phyloP scores from a whole-genome alignment of 768 basidiomycete genomes.

The Termitomyces sp. region DNA sequence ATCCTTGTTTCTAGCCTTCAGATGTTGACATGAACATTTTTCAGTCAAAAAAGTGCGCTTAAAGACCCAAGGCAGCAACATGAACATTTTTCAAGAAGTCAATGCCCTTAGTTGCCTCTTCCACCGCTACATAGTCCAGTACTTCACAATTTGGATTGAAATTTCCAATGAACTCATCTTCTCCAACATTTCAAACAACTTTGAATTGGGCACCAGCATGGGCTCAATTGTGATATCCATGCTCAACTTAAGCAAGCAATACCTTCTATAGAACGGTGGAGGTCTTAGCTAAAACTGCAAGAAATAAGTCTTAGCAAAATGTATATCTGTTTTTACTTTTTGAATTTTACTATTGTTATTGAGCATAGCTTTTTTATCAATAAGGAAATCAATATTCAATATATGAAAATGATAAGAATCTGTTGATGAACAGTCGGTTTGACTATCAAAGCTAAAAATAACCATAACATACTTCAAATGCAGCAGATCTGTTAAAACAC shows the following conservation, averaged over 20 bases:
- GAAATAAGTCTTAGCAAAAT: no score
- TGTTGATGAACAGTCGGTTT: no score
- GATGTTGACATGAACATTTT: background rate
- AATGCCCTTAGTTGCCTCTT: conserved; percentile 82
- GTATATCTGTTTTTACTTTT: no score
- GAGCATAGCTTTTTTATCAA: no score
- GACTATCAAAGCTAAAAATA: no score
- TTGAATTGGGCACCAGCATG: conserved; percentile 16
- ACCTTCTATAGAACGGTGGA: conserved; percentile 40
- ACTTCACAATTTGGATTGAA: conserved; percentile 88
- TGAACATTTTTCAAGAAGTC: conserved; percentile 87
- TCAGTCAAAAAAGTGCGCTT: conserved; percentile 87
- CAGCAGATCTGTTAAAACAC: no score
- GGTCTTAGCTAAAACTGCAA: no score
- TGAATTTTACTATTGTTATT: no score
- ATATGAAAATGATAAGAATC: no score
- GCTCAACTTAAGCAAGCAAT: conserved; percentile 29
- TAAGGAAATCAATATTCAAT: no score
- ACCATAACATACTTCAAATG: no score
- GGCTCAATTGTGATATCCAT: conserved; percentile 53
- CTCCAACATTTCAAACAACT: conserved; percentile 49
- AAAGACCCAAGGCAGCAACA: conserved; percentile 71
- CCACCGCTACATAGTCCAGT: conserved; percentile 88
- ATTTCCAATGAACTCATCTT: conserved; percentile 34
- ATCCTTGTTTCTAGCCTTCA: background rate